A percentile compares a stretch with the other conserved stretches of the same genome.
phyloP scores from a whole-genome alignment of 306 rosid species.

The Carpinus viminea region DNA sequence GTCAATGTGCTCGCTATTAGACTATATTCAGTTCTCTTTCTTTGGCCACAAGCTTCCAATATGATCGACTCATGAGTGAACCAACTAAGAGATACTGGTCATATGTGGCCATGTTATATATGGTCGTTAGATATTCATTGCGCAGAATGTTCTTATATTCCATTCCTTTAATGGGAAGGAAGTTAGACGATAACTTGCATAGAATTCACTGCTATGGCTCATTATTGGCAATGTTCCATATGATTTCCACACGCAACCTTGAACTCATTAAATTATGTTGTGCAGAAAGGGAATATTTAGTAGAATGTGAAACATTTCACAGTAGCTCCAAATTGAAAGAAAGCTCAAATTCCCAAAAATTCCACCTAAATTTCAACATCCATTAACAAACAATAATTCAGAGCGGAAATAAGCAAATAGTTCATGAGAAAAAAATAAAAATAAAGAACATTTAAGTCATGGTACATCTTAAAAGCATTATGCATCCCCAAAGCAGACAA shows the following conservation, averaged over 20 bases:
- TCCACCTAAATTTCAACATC: background rate
- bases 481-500: slow-evolving; percentile 10
- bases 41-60: background rate
- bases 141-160: too few species aligned
- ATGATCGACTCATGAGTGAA: background rate
- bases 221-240: background rate
- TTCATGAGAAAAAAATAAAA: background rate
- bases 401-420: background rate
- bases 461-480: background rate
- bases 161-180: too few species aligned
- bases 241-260: background rate
- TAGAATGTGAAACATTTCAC: background rate
- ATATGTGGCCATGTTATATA: too few species aligned
- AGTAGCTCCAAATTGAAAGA: background rate
- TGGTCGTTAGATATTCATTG: too few species aligned
- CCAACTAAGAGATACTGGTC: too few species aligned
- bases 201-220: too few species aligned
- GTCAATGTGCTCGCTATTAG: too few species aligned
- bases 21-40: background rate
- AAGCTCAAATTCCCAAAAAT: background rate
- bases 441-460: background rate
- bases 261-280: background rate
- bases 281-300: background rate
- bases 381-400: background rate
- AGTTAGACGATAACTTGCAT: too few species aligned